Conservation (phyloP, 768 basidiomycete genomes). For the Collybiopsis luxurians region DNA sequence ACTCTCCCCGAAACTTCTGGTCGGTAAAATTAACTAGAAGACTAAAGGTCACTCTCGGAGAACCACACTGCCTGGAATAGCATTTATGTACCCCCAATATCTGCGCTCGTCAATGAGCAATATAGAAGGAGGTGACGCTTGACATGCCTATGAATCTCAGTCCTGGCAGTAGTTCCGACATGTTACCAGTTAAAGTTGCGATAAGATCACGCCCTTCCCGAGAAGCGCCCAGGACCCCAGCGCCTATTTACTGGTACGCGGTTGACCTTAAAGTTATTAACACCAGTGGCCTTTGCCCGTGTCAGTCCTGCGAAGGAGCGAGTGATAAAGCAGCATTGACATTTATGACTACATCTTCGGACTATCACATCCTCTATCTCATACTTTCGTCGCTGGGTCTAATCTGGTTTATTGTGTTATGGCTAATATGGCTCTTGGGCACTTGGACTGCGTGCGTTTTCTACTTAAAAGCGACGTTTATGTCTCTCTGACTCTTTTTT, state of each 20-base stretch:
- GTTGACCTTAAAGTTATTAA: no score
- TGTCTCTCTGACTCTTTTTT: neutral
- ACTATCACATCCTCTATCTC: constrained; percentile 15
- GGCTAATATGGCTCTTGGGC: constrained; percentile 67
- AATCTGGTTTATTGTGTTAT: constrained; percentile 61
- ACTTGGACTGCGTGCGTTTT: constrained; percentile 64
- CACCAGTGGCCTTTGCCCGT: no score
- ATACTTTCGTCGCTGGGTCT: constrained; percentile 40
- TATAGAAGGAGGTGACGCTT: no score
- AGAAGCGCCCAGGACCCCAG: no score
- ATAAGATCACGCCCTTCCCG: no score
- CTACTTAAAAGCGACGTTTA: neutral
- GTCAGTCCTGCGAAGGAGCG: no score
- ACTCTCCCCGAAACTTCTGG: constrained; percentile 51
- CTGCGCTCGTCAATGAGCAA: neutral
- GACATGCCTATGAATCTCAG: constrained; percentile 1
- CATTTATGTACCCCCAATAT: neutral
- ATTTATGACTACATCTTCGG: no score
- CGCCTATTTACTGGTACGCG: no score
- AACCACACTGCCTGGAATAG: neutral
- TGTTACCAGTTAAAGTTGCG: no score
- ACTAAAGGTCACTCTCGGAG: neutral
- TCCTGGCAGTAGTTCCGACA: no score
- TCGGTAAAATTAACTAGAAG: constrained; percentile 52
- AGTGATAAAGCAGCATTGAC: no score